Conservation (phyloP, 495 filamentous ascomycete genomes). For the Sordaria brevicollis region DNA sequence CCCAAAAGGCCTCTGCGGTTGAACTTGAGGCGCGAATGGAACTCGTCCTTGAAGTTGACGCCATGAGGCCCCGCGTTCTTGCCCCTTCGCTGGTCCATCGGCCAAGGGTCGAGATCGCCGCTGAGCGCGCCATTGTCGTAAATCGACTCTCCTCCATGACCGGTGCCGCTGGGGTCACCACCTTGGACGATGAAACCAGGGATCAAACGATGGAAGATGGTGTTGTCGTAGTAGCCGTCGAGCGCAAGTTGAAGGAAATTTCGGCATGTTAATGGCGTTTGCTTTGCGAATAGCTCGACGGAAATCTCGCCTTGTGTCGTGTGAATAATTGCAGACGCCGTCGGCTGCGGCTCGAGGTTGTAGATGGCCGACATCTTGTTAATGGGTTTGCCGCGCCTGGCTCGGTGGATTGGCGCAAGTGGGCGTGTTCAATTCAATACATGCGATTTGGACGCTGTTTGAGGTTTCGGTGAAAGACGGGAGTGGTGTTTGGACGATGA, state of each 20-base stretch:
- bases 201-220: slow-evolving; percentile 87
- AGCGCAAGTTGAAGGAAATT: slow-evolving; percentile 94
- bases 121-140: slow-evolving; percentile 77
- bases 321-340: slow-evolving; percentile 78
- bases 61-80: slow-evolving; percentile 41
- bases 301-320: slow-evolving; percentile 82
- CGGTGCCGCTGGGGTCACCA: slow-evolving; percentile 75
- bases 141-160: slow-evolving; percentile 81
- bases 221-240: slow-evolving; percentile 88
- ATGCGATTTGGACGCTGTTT: background rate
- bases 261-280: slow-evolving; percentile 80
- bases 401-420: background rate
- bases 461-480: background rate
- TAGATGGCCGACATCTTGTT: slow-evolving; percentile 71
- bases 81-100: slow-evolving; percentile 51
- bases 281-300: slow-evolving; percentile 87
- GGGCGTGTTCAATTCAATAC: too few relatives aligned
- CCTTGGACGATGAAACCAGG: slow-evolving; percentile 91
- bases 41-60: slow-evolving; percentile 73
- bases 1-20: slow-evolving; percentile 84
- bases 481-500: background rate
- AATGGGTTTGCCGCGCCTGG: background rate
- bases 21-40: slow-evolving; percentile 85
- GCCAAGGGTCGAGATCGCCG: slow-evolving; percentile 48
- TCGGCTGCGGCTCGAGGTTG: slow-evolving; percentile 87